A percentile compares a stretch with the other conserved stretches of the same genome.
Evolutionary conservation across 768 basidiomycete species (phyloP).

Genomic region (Boletus tomentosulus): DNA sequence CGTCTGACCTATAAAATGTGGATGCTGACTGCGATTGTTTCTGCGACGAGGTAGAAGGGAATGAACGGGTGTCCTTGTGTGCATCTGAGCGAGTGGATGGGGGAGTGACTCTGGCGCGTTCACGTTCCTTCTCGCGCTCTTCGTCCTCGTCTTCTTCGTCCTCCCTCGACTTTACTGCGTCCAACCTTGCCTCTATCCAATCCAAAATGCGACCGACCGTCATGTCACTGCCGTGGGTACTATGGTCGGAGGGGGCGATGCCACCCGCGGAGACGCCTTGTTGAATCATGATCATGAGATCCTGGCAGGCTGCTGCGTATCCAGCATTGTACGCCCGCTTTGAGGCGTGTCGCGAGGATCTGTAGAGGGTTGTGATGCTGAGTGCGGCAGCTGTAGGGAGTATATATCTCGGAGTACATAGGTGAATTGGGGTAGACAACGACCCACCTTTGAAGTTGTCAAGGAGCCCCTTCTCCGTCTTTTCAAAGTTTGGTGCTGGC

Average conservation of each 20-base stretch:
- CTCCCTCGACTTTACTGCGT: slow-evolving; percentile 67
- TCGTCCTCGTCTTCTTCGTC: slow-evolving; percentile 85
- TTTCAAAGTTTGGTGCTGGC: slow-evolving; percentile 62
- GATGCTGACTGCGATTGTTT: slow-evolving; percentile 13
- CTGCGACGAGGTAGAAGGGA: slow-evolving; percentile 16
- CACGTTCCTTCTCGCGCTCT: slow-evolving; percentile 55
- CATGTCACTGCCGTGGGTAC: slow-evolving; percentile 55
- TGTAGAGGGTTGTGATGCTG: slow-evolving; percentile 81
- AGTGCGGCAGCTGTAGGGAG: slow-evolving; percentile 64
- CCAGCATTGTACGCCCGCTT: slow-evolving; percentile 80
- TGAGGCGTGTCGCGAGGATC: slow-evolving; percentile 70
- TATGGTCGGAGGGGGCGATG: slow-evolving; percentile 38
- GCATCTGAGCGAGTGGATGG: slow-evolving; percentile 15
- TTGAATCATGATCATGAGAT: slow-evolving; percentile 78
- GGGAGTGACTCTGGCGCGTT: slow-evolving; percentile 33
- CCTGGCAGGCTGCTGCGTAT: slow-evolving; percentile 75
- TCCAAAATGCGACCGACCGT: slow-evolving; percentile 79
- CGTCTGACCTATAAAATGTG: slow-evolving; percentile 15
- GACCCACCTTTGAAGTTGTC: slow-evolving; percentile 75
- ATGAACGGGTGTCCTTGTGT: slow-evolving; percentile 18
- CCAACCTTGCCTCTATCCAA: slow-evolving; percentile 78
- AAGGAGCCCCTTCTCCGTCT: slow-evolving; percentile 75
- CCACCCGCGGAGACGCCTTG: slow-evolving; percentile 69
- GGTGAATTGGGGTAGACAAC: neutral
- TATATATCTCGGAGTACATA: slow-evolving; percentile 12